phyloP scores from a whole-genome alignment of 2,329 filamentous ascomycete genomes.

The Scopulariopsis brevicaulis region DNA sequence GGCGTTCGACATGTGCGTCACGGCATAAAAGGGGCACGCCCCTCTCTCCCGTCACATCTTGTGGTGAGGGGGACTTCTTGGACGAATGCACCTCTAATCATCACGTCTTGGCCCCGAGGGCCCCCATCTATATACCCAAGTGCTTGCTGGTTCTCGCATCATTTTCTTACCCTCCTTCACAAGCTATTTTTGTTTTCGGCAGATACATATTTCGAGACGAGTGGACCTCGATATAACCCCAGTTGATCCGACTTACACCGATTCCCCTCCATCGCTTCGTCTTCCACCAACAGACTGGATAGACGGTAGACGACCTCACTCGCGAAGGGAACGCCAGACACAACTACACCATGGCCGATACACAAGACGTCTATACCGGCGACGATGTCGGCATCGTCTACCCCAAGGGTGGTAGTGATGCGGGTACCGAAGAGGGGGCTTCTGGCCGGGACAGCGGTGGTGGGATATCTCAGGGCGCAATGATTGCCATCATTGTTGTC shows the following conservation, averaged over 20 bases:
- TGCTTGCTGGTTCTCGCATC: neutral
- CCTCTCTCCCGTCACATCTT: neutral
- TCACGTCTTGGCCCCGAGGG: neutral
- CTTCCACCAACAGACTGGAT: neutral
- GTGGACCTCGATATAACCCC: neutral
- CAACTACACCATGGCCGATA: neutral
- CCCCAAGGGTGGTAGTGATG: conserved; percentile 2
- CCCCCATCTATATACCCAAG: conserved; percentile 2
- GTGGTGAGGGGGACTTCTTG: neutral
- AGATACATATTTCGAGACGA: neutral
- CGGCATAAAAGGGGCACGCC: conserved; percentile 1
- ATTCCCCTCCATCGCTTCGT: neutral
- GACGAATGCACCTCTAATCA: neutral
- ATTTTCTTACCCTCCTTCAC: neutral
- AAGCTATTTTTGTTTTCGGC: neutral
- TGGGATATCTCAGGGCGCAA: conserved; percentile 53
- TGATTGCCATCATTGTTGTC: conserved; percentile 65
- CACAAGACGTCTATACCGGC: conserved; percentile 1
- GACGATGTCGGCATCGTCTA: conserved; percentile 3
- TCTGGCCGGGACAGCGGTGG: conserved; percentile 50
- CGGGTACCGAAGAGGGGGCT: conserved; percentile 49
- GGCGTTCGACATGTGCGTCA: neutral
- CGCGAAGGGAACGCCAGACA: neutral
- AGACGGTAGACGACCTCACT: neutral
- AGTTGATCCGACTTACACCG: neutral